phyloP scores from a whole-genome alignment of 768 basidiomycete genomes.

The Rhodotorula diobovata region DNA sequence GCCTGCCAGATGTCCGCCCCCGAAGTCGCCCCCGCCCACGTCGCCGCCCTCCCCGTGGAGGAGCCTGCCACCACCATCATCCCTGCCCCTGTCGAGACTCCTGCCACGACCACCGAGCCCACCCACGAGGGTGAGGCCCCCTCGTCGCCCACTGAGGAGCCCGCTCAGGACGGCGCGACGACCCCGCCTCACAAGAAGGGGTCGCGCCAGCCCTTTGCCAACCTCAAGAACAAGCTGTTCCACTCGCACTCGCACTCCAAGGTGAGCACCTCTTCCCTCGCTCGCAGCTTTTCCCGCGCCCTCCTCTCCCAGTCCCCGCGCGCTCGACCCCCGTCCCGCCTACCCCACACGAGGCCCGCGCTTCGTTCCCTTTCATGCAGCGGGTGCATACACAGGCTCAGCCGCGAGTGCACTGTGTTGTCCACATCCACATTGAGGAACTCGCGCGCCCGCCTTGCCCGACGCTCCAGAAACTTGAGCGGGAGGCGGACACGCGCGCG shows the following conservation, averaged over 20 bases:
- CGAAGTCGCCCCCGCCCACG: background rate
- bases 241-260: conserved; percentile 26
- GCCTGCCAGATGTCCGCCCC: background rate
- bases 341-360: background rate
- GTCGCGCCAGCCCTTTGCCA: conserved; percentile 21
- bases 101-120: background rate
- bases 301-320: too few relatives aligned
- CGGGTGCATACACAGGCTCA: background rate
- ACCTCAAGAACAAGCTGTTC: conserved; percentile 27
- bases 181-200: conserved; percentile 7
- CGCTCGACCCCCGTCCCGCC: background rate
- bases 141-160: background rate
- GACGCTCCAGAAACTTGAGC: too few relatives aligned
- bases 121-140: background rate
- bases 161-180: background rate
- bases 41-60: background rate
- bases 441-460: too few relatives aligned
- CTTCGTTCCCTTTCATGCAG: background rate
- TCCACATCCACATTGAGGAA: too few relatives aligned
- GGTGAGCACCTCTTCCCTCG: conserved; percentile 3
- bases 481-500: background rate
- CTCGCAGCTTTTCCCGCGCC: background rate
- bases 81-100: background rate
- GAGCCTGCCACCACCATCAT: background rate
- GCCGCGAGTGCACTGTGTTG: too few relatives aligned